Evolutionary conservation across 2,329 filamentous ascomycete species (phyloP), one percentile per base, ranked within the genome.

Genomic region (Raffaelea arxii): DNA sequence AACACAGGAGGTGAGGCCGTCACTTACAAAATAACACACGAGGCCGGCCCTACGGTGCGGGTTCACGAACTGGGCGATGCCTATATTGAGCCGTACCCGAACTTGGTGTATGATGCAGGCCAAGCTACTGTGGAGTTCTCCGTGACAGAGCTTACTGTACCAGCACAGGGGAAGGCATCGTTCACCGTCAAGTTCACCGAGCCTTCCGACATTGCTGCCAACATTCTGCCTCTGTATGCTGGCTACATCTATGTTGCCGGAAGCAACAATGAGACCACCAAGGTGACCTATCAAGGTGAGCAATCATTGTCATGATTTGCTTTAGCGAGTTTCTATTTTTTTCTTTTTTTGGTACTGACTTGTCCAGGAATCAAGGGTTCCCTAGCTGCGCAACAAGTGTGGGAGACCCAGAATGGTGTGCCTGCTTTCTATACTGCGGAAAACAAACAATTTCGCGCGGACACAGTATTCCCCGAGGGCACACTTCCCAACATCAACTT

Each of bases 1-100:
- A 48, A 48, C 43, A 22, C n/a, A 3, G 43, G 25, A 38, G 19
- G n/a, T 16, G 25, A 19, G 6, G 12, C 19, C 44, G 37, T 47
- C 35, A 45, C 46, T 12, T 50, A 50, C 46, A 27, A 44, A 36
- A 27, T 50, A 11, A 19, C 16, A 14, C 48, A 48, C 43, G 43
- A 36, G n/a, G 35, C 46, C 16, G 48, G 50, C 2, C 40, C 37
- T 5, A 50, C 48, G 5, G 46, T 44, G 4, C 22, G 25, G n/a
- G 25, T 41, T 19, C 48, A 44, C 18, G 46, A 43, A 3, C 25
- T 24, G 14, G 37, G 37, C 49, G 44, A 60, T 43, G n/a, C 51
- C 48, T 5, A 30, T 24, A 10, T 56, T 27, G 19, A 62, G 41
- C 14, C 32, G 30, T 10, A 32, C 27, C 30, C 42, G 14, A 32